Conservation (phyloP, 2,329 filamentous ascomycete species). For the Epichloe typhina region DNA sequence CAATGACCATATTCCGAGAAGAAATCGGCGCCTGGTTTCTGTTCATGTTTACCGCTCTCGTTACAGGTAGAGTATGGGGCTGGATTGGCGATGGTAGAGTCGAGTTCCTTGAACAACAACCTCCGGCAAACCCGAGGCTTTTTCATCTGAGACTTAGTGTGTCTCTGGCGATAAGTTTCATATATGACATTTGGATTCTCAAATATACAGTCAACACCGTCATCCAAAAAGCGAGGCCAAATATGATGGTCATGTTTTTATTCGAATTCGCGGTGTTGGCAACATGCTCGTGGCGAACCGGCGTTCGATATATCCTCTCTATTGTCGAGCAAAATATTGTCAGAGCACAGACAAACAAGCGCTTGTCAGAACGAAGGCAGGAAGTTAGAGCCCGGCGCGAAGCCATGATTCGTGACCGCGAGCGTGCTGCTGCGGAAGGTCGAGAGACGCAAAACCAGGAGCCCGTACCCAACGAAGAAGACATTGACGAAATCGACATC, state of each 20-base stretch:
- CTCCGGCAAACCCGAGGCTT: slow-evolving; percentile 71
- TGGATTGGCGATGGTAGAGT: slow-evolving; percentile 96
- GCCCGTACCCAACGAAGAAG: slow-evolving; percentile 51
- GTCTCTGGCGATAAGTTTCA: slow-evolving; percentile 65
- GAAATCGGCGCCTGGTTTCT: slow-evolving; percentile 91
- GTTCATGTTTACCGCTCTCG: slow-evolving; percentile 85
- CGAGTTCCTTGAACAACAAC: slow-evolving; percentile 89
- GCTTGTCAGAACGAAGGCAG: slow-evolving; percentile 52
- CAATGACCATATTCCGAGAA: slow-evolving; percentile 96
- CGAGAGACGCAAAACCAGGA: slow-evolving; percentile 45
- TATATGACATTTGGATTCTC: slow-evolving; percentile 71
- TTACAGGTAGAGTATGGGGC: slow-evolving; percentile 94
- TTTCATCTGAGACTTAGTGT: slow-evolving; percentile 75
- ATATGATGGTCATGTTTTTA: slow-evolving; percentile 99
- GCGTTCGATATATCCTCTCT: slow-evolving; percentile 64
- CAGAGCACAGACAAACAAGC: slow-evolving; percentile 56
- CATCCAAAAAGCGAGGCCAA: slow-evolving; percentile 74
- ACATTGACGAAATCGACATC: slow-evolving; percentile 84
- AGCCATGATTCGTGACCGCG: slow-evolving; percentile 36
- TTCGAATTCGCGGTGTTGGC: slow-evolving; percentile 90
- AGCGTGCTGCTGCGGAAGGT: slow-evolving; percentile 33
- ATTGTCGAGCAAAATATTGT: slow-evolving; percentile 66
- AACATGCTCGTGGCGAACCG: slow-evolving; percentile 68
- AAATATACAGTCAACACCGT: slow-evolving; percentile 72
- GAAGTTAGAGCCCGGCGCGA: slow-evolving; percentile 50